Evolutionary conservation across 2,329 filamentous ascomycete genomes (phyloP).

Genomic region (Colletotrichum endophyticum): DNA sequence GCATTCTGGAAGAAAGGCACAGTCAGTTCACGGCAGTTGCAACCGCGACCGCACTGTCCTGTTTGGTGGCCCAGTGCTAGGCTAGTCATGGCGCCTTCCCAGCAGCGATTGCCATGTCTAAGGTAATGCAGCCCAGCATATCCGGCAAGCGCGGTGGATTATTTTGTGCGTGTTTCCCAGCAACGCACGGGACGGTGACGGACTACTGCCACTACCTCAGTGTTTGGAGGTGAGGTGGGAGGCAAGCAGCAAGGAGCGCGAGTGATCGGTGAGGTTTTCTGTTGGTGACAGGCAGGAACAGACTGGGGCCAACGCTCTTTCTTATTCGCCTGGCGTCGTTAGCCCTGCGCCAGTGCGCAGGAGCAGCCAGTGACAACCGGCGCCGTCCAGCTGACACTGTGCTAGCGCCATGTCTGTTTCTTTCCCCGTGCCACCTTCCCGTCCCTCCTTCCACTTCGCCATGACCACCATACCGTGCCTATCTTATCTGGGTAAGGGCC

Average conservation of each 20-base stretch:
- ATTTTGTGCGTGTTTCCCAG: slow-evolving; percentile 13
- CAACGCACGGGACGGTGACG: slow-evolving; percentile 9
- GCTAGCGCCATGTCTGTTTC: background rate
- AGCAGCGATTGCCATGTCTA: background rate
- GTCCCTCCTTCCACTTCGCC: slow-evolving; percentile 3
- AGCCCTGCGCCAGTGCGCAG: background rate
- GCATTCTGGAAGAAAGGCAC: slow-evolving; percentile 1
- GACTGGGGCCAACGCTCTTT: background rate
- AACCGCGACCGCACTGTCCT: background rate
- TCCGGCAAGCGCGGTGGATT: background rate
- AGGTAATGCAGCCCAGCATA: background rate
- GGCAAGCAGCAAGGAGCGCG: background rate
- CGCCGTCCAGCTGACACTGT: slow-evolving; percentile 7
- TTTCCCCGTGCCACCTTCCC: slow-evolving; percentile 6
- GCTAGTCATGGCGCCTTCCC: slow-evolving; percentile 10
- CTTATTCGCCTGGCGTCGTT: background rate
- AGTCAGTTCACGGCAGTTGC: background rate
- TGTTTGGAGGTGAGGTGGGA: background rate
- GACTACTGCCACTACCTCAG: background rate
- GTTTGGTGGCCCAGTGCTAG: background rate
- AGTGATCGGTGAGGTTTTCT: background rate
- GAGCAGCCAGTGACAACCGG: background rate
- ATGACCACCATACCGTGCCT: background rate
- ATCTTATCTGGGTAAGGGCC: background rate
- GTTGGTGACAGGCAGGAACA: background rate